Conservation (phyloP, 768 basidiomycete species). For the Lentinula edodes region DNA sequence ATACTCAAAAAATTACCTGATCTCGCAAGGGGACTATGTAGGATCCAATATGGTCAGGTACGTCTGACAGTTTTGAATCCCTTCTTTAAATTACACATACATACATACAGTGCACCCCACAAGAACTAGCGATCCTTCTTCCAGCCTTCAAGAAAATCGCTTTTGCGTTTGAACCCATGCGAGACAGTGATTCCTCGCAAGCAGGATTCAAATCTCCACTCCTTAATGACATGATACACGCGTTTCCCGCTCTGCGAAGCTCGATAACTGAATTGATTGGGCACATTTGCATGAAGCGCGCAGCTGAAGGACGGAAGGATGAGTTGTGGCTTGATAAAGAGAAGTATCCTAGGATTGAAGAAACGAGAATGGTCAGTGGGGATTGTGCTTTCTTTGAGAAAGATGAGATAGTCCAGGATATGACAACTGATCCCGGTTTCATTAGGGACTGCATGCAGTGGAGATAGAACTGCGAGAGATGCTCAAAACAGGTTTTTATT, state of each 20-base stretch:
- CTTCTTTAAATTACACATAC: background rate
- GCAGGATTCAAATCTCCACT: slow-evolving; percentile 60
- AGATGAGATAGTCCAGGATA: background rate
- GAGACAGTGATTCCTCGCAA: slow-evolving; percentile 25
- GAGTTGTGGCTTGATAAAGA: slow-evolving; percentile 58
- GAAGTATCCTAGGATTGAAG: slow-evolving; percentile 45
- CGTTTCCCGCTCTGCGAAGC: slow-evolving; percentile 60
- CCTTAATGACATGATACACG: slow-evolving; percentile 63
- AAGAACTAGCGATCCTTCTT: slow-evolving; percentile 74
- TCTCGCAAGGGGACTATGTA: slow-evolving; percentile 76
- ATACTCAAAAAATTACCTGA: slow-evolving; percentile 79
- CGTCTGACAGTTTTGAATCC: slow-evolving; percentile 22
- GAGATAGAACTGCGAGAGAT: slow-evolving; percentile 73
- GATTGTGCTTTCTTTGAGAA: background rate
- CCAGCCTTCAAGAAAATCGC: slow-evolving; percentile 71
- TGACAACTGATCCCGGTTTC: too few relatives aligned
- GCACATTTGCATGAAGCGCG: slow-evolving; percentile 54
- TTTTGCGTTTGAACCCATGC: slow-evolving; percentile 48
- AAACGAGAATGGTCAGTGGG: slow-evolving; percentile 51
- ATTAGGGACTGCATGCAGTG: slow-evolving; percentile 58
- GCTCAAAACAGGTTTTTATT: slow-evolving; percentile 51
- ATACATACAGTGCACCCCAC: slow-evolving; percentile 61
- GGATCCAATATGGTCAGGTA: slow-evolving; percentile 87
- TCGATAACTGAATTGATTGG: slow-evolving; percentile 49
- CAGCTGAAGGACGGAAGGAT: slow-evolving; percentile 62